Base-by-base conservation (phyloP, 1,284 basidiomycete species). In the Golubevia pallescens region DNA sequence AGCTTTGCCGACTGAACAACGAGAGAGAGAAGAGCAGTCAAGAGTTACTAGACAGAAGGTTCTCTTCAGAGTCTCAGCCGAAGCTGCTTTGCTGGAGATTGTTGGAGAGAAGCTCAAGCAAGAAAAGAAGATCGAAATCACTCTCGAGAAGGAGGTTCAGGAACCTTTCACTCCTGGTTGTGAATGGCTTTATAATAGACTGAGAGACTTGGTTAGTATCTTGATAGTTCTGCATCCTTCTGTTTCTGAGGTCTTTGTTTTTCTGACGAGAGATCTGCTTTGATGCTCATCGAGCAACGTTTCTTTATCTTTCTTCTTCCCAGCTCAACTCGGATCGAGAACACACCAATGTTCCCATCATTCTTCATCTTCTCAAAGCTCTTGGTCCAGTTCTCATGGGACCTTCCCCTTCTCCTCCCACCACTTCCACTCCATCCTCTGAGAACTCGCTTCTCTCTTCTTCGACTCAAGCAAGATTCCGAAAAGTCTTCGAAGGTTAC, bases 401-500 rank as follows among this genome's bases (percentile, higher is more conserved):
- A 13, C 88, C 93, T 68, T 85, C 87, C 0, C 88, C 91, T 1
- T 88, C 89, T 0, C 73, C 87, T 0, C 58, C 76, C 32, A 80
- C 88, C 2, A 85, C 58, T n/a, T 34, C 59, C 2, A 51, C 62
- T 4, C 61, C 79, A 1, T 65, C 83, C 1, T 90, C 91, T 75
- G 89, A 88, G 24, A 90, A 91, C 14, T 92, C 93, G 76, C 87
- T 95, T 4, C 90, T 97, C 3, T 91, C 94, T 74, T 90, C 90
- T 69, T 93, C 94, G 52, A 90, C 92, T 65, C 91, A 93, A 60
- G 92, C 93, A 77, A 91, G 93, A 61, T 96, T 98, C 87, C 93
- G 92, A 85, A 91, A 92, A 74, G 92, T 97, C 89, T 94, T 95
- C 75, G 92, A 93, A 85, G 92, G 91, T 1, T 99, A 98, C 86